A percentile compares a stretch with the other conserved stretches of the same genome.
Conservation (phyloP, 306 rosid species). For the Cajanus cajan region DNA sequence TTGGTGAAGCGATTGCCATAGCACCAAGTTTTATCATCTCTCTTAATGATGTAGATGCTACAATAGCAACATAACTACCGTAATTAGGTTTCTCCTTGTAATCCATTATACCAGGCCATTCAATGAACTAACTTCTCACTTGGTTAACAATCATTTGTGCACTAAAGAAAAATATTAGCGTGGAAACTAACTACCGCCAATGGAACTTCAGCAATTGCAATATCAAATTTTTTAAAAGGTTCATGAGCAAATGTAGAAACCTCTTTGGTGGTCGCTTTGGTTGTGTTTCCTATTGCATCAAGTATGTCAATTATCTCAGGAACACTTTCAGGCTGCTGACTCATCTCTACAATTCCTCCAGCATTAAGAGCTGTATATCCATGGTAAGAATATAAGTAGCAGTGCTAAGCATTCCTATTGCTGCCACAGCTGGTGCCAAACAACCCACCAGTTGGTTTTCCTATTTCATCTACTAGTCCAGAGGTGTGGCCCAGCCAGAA, state of each 20-base stretch:
- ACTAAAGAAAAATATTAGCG: conserved; percentile 93
- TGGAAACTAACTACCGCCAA: conserved; percentile 97
- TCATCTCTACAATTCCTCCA: conserved; percentile 99
- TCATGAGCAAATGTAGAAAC: conserved; percentile 71
- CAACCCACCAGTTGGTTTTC: conserved; percentile 90
- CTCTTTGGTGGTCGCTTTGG: conserved; percentile 98
- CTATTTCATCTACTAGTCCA: conserved; percentile 80
- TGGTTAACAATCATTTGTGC: conserved; percentile 97
- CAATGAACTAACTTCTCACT: conserved; percentile 96
- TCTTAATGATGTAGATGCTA: conserved; percentile 89
- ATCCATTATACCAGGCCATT: conserved; percentile 99
- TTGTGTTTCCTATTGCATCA: conserved; percentile 96
- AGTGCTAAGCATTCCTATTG: conserved; percentile 99
- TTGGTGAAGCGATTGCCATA: conserved; percentile 90
- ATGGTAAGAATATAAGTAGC: conserved; percentile 98
- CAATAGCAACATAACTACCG: conserved; percentile 94
- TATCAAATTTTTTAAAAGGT: conserved; percentile 95
- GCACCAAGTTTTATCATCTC: conserved; percentile 99
- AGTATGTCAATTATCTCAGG: conserved; percentile 95
- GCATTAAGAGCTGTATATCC: conserved; percentile 99
- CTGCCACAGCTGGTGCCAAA: conserved; percentile 99
- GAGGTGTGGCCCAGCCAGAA: conserved; percentile 89
- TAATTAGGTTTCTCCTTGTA: conserved; percentile 95
- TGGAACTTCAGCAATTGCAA: conserved; percentile 91
- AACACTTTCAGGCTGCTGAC: conserved; percentile 98